Base-by-base conservation (phyloP, 306 rosid genomes). In the Quercus cerris region DNA sequence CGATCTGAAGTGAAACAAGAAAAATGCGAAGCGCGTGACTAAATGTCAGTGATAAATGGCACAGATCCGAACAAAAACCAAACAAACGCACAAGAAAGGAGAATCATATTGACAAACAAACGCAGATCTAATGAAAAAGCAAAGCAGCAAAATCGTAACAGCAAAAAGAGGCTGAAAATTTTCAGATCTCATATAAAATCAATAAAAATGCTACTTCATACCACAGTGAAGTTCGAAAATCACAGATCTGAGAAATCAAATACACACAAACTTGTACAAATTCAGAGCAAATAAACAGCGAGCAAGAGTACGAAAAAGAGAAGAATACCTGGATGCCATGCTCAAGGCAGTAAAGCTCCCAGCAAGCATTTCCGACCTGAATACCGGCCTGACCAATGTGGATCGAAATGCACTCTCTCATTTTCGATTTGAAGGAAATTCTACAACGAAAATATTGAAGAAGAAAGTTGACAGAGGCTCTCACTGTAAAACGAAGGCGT, bases 321-420 rank as follows among this genome's bases (percentile, higher is more conserved):
- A 69, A 4, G 62, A 49, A 46, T 35, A 94, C 98, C 84, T 90
- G 97, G 71, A 94, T 90, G 51, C 98, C 98, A 70, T 94, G 98
- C 81, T 94, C 98, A 6, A 94, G 97, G 56, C 98, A 94, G 87
- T 91, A 94, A 80, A 94, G 97, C 84, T 94, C 98, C 98, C 98
- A 94, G 88, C 98, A 94, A 17, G 98, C 91, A 86, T 94, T 94
- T 84, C 98, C 98, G 77, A 94, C 97, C 93, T 94, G 98, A 25
- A 94, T 94, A 70, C 98, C 98, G 71, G 98, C 97, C 92, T 94
- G 98, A 61, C 98, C 98, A 78, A 94, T 94, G 91, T 94, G 98
- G 75, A 94, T 74, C 25, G 98, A 94, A 64, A 94, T 94, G 90
- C 98, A 91, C 89, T 94, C 98, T 75, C 98, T 94, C 98, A 91